A percentile compares a stretch with the other conserved stretches of the same genome.
These are phyloP conservation scores for Glycine latifolia DNA, from an alignment of 306 rosid species.

Conservation along the genomic window DNA sequence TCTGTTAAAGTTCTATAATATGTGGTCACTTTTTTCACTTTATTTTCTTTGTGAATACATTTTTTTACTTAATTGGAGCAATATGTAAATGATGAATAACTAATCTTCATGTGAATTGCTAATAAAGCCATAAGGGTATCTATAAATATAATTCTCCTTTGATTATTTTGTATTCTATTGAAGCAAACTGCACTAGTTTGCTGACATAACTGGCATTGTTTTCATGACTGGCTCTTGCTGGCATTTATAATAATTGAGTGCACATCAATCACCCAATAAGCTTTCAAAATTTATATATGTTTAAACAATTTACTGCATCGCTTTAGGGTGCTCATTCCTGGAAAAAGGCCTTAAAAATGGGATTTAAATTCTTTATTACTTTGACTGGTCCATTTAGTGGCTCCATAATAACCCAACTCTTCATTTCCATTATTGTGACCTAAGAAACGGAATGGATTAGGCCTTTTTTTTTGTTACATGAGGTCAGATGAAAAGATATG, in stretches of 20 bases:
- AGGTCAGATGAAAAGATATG: neutral
- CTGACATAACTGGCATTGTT: constrained; percentile 44
- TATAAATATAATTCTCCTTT: neutral
- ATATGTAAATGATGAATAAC: neutral
- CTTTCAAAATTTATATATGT: constrained; percentile 5
- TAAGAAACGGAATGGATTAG: neutral
- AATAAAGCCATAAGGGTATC: neutral
- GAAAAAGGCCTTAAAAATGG: constrained; percentile 61
- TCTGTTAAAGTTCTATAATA: neutral
- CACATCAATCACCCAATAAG: constrained; percentile 46
- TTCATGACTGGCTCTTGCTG: constrained; percentile 64
- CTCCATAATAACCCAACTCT: constrained; percentile 50
- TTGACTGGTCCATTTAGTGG: constrained; percentile 63
- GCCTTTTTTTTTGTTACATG: neutral
- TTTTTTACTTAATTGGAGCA: too few relatives aligned
- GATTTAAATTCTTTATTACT: constrained; percentile 55
- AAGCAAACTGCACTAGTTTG: constrained; percentile 41
- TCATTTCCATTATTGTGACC: constrained; percentile 39
- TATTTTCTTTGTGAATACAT: too few relatives aligned
- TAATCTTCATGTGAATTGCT: constrained; percentile 11
- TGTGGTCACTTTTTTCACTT: neutral
- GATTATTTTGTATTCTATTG: constrained; percentile 1
- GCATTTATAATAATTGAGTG: constrained; percentile 45
- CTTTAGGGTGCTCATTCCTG: constrained; percentile 60
- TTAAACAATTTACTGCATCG: constrained; percentile 37